Evolutionary conservation across 441 rosid genomes (phyloP).

Genomic region (Populus tomentosa): DNA sequence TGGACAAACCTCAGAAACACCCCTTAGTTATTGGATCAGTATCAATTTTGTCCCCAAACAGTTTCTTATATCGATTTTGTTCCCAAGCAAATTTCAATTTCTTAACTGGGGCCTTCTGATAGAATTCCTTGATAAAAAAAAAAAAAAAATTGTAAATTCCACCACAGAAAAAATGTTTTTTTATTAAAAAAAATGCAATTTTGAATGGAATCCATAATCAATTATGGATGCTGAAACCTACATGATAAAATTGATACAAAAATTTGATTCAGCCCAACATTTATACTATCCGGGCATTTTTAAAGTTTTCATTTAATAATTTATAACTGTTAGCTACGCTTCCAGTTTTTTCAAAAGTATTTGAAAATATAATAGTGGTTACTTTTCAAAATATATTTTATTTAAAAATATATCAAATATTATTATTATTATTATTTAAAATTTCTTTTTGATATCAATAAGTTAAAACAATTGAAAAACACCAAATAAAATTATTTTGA

Average conservation of each 20-base stretch:
- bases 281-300: not conserved
- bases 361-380: no score
- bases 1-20: not conserved
- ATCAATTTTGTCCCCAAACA: not conserved
- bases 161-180: not conserved
- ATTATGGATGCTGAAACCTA: not conserved
- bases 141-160: no score
- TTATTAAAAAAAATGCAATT: not conserved
- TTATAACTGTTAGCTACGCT: no score
- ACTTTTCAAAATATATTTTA: no score
- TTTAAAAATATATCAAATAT: no score
- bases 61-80: no score
- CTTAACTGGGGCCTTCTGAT: not conserved
- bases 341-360: fast-evolving
- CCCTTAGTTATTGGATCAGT: not conserved
- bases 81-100: no score
- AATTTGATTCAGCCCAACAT: not conserved
- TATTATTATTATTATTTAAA: no score
- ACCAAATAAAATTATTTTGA: no score
- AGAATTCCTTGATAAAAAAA: not conserved
- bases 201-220: not conserved
- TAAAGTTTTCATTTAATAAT: no score
- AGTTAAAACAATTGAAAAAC: no score
- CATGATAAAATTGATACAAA: not conserved
- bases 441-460: no score